Conservation (phyloP, 345 rosid species). For the Nasturtium officinale region DNA sequence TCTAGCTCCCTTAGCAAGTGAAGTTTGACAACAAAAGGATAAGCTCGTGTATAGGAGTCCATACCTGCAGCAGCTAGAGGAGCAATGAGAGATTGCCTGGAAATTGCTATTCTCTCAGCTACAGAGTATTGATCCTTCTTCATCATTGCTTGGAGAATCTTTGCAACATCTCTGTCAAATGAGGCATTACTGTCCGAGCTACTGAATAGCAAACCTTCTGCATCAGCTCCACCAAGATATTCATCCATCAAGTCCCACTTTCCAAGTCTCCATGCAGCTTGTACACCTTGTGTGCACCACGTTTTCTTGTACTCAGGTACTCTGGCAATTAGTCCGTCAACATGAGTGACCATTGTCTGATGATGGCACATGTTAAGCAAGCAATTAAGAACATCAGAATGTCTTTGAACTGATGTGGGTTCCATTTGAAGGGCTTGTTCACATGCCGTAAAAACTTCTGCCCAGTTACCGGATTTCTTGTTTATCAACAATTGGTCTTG, state of each 20-base stretch:
- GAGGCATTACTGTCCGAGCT: conserved; percentile 95
- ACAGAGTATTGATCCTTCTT: conserved; percentile 81
- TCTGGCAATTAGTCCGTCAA: conserved; percentile 91
- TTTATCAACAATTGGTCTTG: conserved; percentile 87
- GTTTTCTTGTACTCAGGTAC: conserved; percentile 87
- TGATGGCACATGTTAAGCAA: conserved; percentile 94
- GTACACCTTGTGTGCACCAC: conserved; percentile 99
- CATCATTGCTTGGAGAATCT: conserved; percentile 92
- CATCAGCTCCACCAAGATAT: conserved; percentile 85
- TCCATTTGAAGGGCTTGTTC: conserved; percentile 98
- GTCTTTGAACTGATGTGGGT: conserved; percentile 85
- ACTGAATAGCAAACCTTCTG: conserved; percentile 80
- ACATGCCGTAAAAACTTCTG: conserved; percentile 88
- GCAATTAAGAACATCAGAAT: conserved; percentile 92
- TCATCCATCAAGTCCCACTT: conserved; percentile 98
- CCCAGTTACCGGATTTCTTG: conserved; percentile 95
- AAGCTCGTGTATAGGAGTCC: conserved; percentile 93
- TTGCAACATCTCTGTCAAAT: conserved; percentile 95
- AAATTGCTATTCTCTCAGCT: conserved; percentile 75
- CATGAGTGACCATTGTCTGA: conserved; percentile 97
- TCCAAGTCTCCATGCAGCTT: conserved; percentile 99
- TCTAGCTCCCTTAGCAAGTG: conserved; percentile 86
- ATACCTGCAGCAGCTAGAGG: conserved; percentile 99
- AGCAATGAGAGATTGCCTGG: conserved; percentile 93
- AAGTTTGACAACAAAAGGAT: conserved; percentile 90